phyloP scores from a whole-genome alignment of 202 grass and related monocot genomes.

The Eragrostis tef region DNA sequence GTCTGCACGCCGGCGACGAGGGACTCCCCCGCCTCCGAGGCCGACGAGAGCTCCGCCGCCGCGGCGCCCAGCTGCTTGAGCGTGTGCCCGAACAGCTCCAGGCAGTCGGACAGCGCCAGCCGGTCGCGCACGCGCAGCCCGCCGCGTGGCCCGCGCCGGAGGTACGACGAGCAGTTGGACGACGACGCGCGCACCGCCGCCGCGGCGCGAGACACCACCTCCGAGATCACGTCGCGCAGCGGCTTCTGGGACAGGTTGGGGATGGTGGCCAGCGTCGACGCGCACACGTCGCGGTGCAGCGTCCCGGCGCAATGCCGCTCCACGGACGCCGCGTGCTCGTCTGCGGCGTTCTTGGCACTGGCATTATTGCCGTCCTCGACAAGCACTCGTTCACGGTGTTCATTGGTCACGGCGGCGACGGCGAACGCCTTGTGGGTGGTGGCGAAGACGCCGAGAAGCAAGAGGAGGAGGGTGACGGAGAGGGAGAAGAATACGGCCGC shows the following conservation, averaged over 20 bases:
- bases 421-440: conserved; percentile 11
- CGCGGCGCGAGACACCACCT: conserved; percentile 52
- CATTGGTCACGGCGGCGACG: not conserved
- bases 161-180: conserved; percentile 72
- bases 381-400: conserved; percentile 14
- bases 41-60: no score
- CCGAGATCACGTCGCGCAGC: conserved; percentile 56
- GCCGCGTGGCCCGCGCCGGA: not conserved
- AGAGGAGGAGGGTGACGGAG: conserved; percentile 11
- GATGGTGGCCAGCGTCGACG: conserved; percentile 54
- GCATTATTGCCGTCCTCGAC: not conserved
- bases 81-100: conserved; percentile 70
- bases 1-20: conserved; percentile 68
- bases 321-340: conserved; percentile 48
- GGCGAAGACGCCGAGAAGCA: conserved; percentile 25
- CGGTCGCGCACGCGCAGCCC: conserved; percentile 55
- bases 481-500: not conserved
- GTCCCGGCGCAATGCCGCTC: conserved; percentile 66
- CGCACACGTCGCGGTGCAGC: conserved; percentile 72
- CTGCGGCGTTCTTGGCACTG: not conserved
- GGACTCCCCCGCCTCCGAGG: conserved; percentile 38
- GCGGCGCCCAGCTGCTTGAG: conserved; percentile 61
- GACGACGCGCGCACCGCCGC: conserved; percentile 59
- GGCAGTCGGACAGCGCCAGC: conserved; percentile 75
- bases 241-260: conserved; percentile 45